Percentiles rank a stretch among this genome's conserved stretches.
Evolutionary conservation across 2,329 filamentous ascomycete species (phyloP).

Genomic region (Colletotrichum sp.): DNA sequence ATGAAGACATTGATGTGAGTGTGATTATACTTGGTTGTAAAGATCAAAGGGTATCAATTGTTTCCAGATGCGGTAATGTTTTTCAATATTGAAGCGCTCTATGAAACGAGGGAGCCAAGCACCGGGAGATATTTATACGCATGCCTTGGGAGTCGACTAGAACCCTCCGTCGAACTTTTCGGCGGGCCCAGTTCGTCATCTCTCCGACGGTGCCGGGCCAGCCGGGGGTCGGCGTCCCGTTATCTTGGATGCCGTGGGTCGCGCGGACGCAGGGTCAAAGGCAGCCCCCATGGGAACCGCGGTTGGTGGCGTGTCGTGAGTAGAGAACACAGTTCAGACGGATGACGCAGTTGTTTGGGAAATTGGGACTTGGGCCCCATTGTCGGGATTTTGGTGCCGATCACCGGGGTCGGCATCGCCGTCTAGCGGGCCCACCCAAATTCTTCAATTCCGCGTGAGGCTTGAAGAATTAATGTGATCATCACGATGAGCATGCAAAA

Average conservation of each 20-base stretch:
- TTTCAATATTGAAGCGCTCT: background rate
- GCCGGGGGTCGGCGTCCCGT: background rate
- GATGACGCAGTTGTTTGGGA: background rate
- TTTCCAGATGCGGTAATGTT: background rate
- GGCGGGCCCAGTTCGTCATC: background rate
- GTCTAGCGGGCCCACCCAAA: background rate
- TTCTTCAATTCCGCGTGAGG: background rate
- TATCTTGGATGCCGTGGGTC: background rate
- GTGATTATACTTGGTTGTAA: background rate
- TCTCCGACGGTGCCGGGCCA: background rate
- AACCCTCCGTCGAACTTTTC: background rate
- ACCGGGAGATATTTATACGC: background rate
- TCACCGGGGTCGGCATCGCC: constrained; percentile 4
- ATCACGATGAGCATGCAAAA: background rate
- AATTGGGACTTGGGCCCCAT: background rate
- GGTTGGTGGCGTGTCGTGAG: background rate
- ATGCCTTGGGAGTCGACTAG: background rate
- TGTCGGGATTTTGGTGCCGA: constrained; percentile 5
- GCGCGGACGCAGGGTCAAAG: background rate
- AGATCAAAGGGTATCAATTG: background rate
- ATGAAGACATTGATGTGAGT: constrained; percentile 21
- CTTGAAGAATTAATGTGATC: fast-evolving
- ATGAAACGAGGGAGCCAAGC: background rate
- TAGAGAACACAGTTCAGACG: background rate
- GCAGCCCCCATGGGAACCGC: background rate